A percentile compares a stretch with the other conserved stretches of the same genome.
Conservation (phyloP, 164 flowering plant genomes). For the Chloranthus sessilifolius region DNA sequence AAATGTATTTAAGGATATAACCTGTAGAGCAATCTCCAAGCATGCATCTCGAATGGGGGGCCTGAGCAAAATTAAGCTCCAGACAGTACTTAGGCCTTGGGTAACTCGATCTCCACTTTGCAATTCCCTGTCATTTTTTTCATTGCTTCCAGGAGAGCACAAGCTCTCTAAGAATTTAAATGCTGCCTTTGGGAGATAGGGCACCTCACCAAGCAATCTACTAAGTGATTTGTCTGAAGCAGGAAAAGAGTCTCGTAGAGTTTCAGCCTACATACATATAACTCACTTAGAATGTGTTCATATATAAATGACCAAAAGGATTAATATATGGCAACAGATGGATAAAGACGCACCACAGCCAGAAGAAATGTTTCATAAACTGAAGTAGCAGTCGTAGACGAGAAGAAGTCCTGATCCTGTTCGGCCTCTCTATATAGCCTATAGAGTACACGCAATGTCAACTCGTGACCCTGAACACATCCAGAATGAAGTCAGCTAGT, state of each 20-base stretch:
- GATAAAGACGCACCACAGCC: constrained; percentile 56
- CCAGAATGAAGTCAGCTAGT: constrained; percentile 16
- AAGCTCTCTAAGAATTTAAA: constrained; percentile 63
- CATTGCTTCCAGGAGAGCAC: constrained; percentile 67
- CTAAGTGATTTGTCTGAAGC: constrained; percentile 92
- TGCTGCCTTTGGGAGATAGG: constrained; percentile 71
- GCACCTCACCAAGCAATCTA: constrained; percentile 82
- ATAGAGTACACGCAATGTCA: constrained; percentile 92
- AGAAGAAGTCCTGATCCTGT: constrained; percentile 77
- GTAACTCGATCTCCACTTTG: constrained; percentile 87
- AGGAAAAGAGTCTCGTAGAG: constrained; percentile 86
- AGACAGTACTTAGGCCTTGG: constrained; percentile 92
- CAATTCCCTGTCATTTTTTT: constrained; percentile 54
- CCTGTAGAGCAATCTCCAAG: constrained; percentile 91
- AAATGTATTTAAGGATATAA: constrained; percentile 20
- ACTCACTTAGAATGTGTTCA: constrained; percentile 2
- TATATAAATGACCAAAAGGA: too few species aligned
- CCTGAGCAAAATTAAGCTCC: constrained; percentile 79
- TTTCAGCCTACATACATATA: constrained; percentile 58
- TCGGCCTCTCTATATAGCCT: constrained; percentile 82
- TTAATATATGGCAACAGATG: neutral
- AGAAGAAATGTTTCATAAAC: constrained; percentile 78
- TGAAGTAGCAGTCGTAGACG: constrained; percentile 83
- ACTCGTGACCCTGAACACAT: constrained; percentile 91
- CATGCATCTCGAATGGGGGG: constrained; percentile 81